Percentiles rank a stretch among this genome's conserved stretches.
phyloP scores from a whole-genome alignment of 345 rosid species.

The Luvunga scandens region DNA sequence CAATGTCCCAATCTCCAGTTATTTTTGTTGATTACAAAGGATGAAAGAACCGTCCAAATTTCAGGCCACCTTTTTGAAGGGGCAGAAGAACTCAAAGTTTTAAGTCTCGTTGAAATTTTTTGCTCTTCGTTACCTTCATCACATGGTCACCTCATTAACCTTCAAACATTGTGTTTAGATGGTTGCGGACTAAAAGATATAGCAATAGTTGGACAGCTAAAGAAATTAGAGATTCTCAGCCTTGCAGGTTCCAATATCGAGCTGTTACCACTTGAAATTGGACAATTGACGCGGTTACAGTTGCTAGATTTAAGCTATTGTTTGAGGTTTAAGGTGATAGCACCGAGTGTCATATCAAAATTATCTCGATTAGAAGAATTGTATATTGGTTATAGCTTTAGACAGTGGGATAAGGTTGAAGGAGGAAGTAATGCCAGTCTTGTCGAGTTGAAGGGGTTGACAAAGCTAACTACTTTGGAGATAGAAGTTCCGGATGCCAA shows the following conservation, averaged over 20 bases:
- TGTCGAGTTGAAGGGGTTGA: constrained; percentile 17
- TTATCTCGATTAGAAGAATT: neutral
- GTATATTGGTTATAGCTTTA: neutral
- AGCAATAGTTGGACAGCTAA: neutral
- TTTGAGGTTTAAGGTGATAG: too few species aligned
- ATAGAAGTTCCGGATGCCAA: constrained; percentile 4
- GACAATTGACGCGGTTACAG: too few species aligned
- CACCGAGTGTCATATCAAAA: neutral
- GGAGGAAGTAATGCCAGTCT: constrained; percentile 18
- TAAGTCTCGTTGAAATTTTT: accelerated
- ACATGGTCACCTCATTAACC: neutral
- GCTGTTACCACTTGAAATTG: too few species aligned
- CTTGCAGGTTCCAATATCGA: too few species aligned
- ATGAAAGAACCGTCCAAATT: neutral
- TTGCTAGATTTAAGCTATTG: neutral
- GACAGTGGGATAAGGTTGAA: neutral
- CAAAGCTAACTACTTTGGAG: neutral
- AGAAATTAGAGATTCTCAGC: neutral
- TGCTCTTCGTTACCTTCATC: neutral
- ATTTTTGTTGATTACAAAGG: neutral
- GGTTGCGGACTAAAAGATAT: accelerated
- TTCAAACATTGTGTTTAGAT: neutral
- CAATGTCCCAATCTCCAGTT: constrained; percentile 16
- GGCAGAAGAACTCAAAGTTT: neutral
- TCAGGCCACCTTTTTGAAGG: neutral